Base-by-base conservation (phyloP, 352 stramenopile species). In the Nothophytophthora sp. region DNA sequence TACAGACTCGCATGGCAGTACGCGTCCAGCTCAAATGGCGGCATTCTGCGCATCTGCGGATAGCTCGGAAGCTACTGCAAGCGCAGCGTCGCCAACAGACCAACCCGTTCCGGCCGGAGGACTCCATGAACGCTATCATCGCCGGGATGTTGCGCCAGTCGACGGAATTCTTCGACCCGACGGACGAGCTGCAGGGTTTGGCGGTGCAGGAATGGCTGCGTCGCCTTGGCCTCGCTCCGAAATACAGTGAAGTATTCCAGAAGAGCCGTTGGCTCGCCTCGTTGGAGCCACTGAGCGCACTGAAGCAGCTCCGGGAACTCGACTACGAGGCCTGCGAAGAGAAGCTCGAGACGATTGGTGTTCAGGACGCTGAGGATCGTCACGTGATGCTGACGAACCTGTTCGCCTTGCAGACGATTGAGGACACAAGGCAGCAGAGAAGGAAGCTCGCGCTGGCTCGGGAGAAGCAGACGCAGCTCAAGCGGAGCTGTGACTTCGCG, bases 11-110 rank as follows among this genome's bases (percentile, higher is more conserved):
- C 13, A 91, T 93, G 83, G 80, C 70, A 8, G 43, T 40, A 6
- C 72, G 78, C 9, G 72, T 94, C 22, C 83, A 94, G 55, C 48
- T 42, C 7, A 63, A 70, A 1, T 94, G 83, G 83, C 72, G 76
- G 1, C 63, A 77, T 23, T 87, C 68, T 28, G 62, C 67, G 0
- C 76, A 89, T 16, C 56, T 67, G 4, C 75, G 79, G 16, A 51
- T 73, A 20, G 80, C 78, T 0, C 60, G 48, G 20, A 73, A 73
- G 13, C 48, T 92, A 3, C 37, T 90, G 3, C 46, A 27, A 22
- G 67, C 76, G 3, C 83, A 92, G 40, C 69, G 63, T 6, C 71
- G 81, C 10, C 75, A 70, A 1, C 63, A 76, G 18, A 55, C 51
- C 8, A 94, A 89, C 36, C 75, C 75, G 12, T 90, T 89, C 29